Evolutionary conservation across 768 basidiomycete genomes (phyloP).

Genomic region (Wakefieldia striispora): DNA sequence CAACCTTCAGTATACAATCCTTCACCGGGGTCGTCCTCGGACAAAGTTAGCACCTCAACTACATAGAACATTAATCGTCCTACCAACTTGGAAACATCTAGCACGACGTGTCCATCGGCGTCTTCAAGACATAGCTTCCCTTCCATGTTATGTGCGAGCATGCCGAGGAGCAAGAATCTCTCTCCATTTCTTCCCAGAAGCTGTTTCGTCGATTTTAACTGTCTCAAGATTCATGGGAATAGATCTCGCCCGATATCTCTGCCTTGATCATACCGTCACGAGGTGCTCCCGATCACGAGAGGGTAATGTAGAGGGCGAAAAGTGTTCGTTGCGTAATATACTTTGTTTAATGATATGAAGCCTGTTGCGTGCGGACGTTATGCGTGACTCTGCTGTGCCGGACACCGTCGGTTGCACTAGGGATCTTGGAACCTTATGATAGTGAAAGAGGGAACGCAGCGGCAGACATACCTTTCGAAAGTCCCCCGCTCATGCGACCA

Average conservation of each 20-base stretch:
- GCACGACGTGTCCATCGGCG: conserved; percentile 82
- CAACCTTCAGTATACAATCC: conserved; percentile 96
- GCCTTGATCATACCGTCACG: conserved; percentile 64
- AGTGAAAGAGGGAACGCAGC: neutral
- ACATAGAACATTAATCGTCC: conserved; percentile 2
- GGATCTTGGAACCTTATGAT: conserved; percentile 35
- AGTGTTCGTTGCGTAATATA: conserved; percentile 93
- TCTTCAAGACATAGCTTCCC: conserved; percentile 92
- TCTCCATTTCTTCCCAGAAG: conserved; percentile 87
- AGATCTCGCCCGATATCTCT: conserved; percentile 8
- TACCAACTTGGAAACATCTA: conserved; percentile 88
- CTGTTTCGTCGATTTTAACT: conserved; percentile 96
- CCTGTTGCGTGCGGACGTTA: conserved; percentile 77
- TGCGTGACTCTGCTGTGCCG: conserved; percentile 80
- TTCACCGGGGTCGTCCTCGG: conserved; percentile 84
- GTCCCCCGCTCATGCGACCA: conserved; percentile 86
- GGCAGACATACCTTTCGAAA: conserved; percentile 72
- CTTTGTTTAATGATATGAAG: conserved; percentile 91
- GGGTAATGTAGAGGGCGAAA: conserved; percentile 91
- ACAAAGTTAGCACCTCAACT: conserved; percentile 14
- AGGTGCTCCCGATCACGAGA: conserved; percentile 84
- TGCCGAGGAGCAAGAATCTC: conserved; percentile 89
- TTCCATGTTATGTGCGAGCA: conserved; percentile 87
- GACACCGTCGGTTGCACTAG: conserved; percentile 62
- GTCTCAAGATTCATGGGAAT: conserved; percentile 19